phyloP scores from a whole-genome alignment of 2,329 filamentous ascomycete species.

The Dactylellina sp. region DNA sequence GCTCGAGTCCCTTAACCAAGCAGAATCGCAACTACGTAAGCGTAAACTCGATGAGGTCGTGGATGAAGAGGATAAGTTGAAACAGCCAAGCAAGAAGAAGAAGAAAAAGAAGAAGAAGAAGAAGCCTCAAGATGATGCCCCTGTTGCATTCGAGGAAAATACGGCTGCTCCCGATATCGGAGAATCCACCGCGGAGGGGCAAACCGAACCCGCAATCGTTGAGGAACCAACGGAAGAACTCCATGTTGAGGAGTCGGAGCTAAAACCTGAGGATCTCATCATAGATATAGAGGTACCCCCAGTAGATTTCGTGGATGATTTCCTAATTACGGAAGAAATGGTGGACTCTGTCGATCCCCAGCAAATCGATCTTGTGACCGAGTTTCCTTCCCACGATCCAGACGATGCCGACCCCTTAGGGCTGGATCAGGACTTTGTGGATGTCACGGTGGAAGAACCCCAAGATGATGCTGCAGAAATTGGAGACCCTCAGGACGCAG shows the following conservation, averaged over 20 bases:
- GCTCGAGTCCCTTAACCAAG: slow-evolving; percentile 47
- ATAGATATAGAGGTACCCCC: slow-evolving; percentile 3
- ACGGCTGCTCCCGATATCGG: slow-evolving; percentile 7
- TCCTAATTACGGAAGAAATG: slow-evolving; percentile 35
- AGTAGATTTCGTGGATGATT: slow-evolving; percentile 38
- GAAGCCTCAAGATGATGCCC: slow-evolving; percentile 49
- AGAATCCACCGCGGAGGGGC: slow-evolving; percentile 14
- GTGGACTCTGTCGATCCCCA: slow-evolving; percentile 32
- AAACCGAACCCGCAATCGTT: slow-evolving; percentile 15
- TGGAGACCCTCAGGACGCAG: slow-evolving; percentile 16
- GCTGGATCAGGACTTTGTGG: slow-evolving; percentile 3
- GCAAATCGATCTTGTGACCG: slow-evolving; percentile 43
- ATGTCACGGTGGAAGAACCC: slow-evolving; percentile 42
- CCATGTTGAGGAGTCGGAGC: slow-evolving; percentile 1
- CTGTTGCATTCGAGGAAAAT: slow-evolving; percentile 46
- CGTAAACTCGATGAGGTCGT: slow-evolving; percentile 53
- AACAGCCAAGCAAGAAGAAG: slow-evolving; percentile 54
- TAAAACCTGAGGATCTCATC: slow-evolving; percentile 20
- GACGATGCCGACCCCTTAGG: neutral
- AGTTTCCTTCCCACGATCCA: slow-evolving; percentile 19
- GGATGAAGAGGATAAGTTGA: slow-evolving; percentile 53
- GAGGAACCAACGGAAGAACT: slow-evolving; percentile 40
- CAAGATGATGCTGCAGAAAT: slow-evolving; percentile 3
- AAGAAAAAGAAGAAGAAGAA: slow-evolving; percentile 57
- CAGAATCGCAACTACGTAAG: slow-evolving; percentile 46